Base-by-base conservation (phyloP, 495 filamentous ascomycete genomes). In the Hypomontagnella monticulosa region DNA sequence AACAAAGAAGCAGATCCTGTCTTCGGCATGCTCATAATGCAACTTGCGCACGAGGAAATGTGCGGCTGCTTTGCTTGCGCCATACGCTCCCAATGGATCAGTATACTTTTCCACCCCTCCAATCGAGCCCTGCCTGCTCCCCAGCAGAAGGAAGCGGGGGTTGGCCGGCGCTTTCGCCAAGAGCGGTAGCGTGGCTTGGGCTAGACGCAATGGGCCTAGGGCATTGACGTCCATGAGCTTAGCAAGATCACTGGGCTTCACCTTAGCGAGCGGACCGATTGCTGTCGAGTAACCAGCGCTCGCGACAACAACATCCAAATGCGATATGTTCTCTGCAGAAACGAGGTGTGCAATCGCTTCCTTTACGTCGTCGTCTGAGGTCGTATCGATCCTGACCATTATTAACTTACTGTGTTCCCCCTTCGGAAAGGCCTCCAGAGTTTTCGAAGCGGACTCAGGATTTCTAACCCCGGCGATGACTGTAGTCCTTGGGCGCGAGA, bases 291-390 rank as follows among this genome's bases (percentile, higher is more conserved):
- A 73, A 16, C 77, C 80, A 18, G 81, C 79, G 50, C 82, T 83
- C 19, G 82, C 79, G 15, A 85, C 77, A 4, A 84, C 72, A 40
- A 80, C 63, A 58, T 84, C 79, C 36, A 85, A 60, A 36, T 71
- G 46, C 14, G 57, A 61, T 68, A 84, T 76, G 7, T 66, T 72
- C 20, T 76, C 57, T n/a, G 76, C 50, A 12, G 63, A n/a, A 4
- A 48, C 34, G 1, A 77, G 41, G 11, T 48, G 42, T n/a, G 73
- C 42, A 9, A 77, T 68, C 5, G 57, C 46, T 1, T 62, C 52
- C 2, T 65, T 38, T 2, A 74, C 63, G 51, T 79, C 77, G 4
- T 67, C 76, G 1, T 53, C 30, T 0, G 64, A 73, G 14, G 57
- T 64, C 15, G 49, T 61, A 34, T 83, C 81, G 47, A 82, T 74